A percentile compares a stretch with the other conserved stretches of the same genome.
Evolutionary conservation across 2,329 filamentous ascomycete genomes (phyloP).

Genomic region (Escovopsis sp.): DNA sequence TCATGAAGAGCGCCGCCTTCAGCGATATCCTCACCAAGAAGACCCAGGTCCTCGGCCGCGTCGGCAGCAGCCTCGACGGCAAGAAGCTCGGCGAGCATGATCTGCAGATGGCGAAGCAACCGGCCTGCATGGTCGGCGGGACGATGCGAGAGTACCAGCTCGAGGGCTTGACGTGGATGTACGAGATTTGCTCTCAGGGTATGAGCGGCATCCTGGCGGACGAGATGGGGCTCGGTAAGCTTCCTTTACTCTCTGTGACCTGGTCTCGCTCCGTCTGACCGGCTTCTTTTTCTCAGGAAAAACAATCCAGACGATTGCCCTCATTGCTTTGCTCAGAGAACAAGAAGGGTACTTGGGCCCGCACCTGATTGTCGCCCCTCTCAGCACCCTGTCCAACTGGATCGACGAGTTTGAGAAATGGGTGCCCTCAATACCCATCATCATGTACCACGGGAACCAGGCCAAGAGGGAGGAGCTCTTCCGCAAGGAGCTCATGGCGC

Average conservation of each 20-base stretch:
- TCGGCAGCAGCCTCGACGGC: constrained; percentile 44
- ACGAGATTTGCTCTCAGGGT: constrained; percentile 63
- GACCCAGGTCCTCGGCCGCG: constrained; percentile 45
- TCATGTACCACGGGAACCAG: constrained; percentile 81
- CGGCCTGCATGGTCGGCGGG: constrained; percentile 69
- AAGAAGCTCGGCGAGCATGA: constrained; percentile 47
- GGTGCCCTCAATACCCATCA: constrained; percentile 75
- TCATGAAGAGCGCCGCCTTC: constrained; percentile 44
- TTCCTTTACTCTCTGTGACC: not conserved
- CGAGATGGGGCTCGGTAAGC: constrained; percentile 69
- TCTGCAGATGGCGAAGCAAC: constrained; percentile 70
- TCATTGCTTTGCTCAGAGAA: constrained; percentile 76
- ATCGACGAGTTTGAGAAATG: constrained; percentile 84
- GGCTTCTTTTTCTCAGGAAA: constrained; percentile 44
- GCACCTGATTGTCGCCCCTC: constrained; percentile 75
- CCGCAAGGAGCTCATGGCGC: constrained; percentile 50
- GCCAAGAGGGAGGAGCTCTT: constrained; percentile 64
- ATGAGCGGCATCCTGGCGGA: constrained; percentile 85
- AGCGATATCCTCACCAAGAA: constrained; percentile 48
- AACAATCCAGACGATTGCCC: constrained; percentile 78
- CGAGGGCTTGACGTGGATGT: constrained; percentile 92
- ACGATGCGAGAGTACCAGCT: constrained; percentile 90
- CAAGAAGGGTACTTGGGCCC: constrained; percentile 72
- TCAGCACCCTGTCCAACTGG: constrained; percentile 93
- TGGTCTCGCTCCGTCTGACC: not conserved